Evolutionary conservation across 1,284 basidiomycete species (phyloP).

Genomic region (Neonothopanus nambi): DNA sequence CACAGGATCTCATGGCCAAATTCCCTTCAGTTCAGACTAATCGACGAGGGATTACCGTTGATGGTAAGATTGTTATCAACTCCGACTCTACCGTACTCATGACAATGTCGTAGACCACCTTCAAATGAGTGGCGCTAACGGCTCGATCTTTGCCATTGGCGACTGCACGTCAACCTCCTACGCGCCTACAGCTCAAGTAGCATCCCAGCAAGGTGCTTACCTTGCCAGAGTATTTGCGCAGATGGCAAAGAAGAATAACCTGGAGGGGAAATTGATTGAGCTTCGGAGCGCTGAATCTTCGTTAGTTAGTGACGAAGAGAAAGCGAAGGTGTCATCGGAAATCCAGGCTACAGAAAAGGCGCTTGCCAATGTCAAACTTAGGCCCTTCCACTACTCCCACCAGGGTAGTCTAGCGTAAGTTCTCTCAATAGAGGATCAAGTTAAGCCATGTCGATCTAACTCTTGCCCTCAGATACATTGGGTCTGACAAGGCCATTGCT

Average conservation of each 20-base stretch:
- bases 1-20: slow-evolving; percentile 84
- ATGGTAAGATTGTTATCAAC: slow-evolving; percentile 50
- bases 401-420: slow-evolving; percentile 83
- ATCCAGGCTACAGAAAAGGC: slow-evolving; percentile 59
- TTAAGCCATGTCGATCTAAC: background rate
- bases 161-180: slow-evolving; percentile 92
- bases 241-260: slow-evolving; percentile 75
- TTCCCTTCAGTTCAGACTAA: slow-evolving; percentile 82
- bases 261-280: slow-evolving; percentile 55
- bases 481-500: slow-evolving; percentile 93
- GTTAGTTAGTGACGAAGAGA: slow-evolving; percentile 35
- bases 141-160: slow-evolving; percentile 82
- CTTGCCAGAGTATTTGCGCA: slow-evolving; percentile 83
- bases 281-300: slow-evolving; percentile 30
- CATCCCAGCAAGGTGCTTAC: slow-evolving; percentile 92
- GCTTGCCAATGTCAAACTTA: slow-evolving; percentile 69
- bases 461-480: slow-evolving; percentile 72
- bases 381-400: slow-evolving; percentile 92
- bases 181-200: slow-evolving; percentile 95
- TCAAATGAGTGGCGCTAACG: slow-evolving; percentile 66
- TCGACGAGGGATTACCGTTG: slow-evolving; percentile 84
- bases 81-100: background rate
- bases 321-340: slow-evolving; percentile 42
- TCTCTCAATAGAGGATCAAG: background rate
- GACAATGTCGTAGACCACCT: slow-evolving; percentile 51